These are phyloP conservation scores for Leptographium lundbergii DNA, from an alignment of 2,329 filamentous ascomycete species.

Conservation along the genomic window DNA sequence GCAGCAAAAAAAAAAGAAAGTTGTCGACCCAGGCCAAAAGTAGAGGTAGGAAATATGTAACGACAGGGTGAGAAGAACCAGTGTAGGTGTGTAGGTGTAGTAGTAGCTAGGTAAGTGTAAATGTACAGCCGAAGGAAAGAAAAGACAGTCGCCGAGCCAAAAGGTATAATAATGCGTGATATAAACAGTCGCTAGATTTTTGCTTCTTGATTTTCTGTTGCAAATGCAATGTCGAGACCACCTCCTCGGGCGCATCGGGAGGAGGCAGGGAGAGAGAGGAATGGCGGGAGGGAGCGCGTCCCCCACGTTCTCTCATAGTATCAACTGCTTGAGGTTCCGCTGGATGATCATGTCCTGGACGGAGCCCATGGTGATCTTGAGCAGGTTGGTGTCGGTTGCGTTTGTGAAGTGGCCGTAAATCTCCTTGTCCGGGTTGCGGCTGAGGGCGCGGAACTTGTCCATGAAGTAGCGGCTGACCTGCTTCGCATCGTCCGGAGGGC, in stretches of 20 bases:
- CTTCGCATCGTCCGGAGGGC: conserved; percentile 58
- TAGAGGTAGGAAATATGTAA: neutral
- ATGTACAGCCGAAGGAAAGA: neutral
- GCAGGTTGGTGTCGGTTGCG: conserved; percentile 55
- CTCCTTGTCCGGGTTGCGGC: conserved; percentile 52
- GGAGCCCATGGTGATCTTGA: conserved; percentile 77
- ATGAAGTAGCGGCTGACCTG: conserved; percentile 70
- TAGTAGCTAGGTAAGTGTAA: neutral
- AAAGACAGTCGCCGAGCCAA: neutral
- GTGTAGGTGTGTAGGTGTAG: no score
- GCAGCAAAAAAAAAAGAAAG: no score
- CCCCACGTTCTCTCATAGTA: conserved; percentile 37
- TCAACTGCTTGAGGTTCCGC: conserved; percentile 68
- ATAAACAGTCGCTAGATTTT: neutral
- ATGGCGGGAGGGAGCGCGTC: neutral
- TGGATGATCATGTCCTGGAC: conserved; percentile 84
- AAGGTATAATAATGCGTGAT: neutral
- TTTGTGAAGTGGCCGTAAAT: conserved; percentile 52
- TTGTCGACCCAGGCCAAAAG: no score
- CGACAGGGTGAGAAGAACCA: neutral
- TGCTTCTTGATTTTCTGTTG: neutral
- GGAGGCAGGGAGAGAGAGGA: no score
- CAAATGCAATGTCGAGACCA: no score
- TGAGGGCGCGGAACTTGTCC: conserved; percentile 67
- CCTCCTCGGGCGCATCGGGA: no score